Evolutionary conservation across 2,329 filamentous ascomycete species (phyloP).

Genomic region (Fusarium begoniae): DNA sequence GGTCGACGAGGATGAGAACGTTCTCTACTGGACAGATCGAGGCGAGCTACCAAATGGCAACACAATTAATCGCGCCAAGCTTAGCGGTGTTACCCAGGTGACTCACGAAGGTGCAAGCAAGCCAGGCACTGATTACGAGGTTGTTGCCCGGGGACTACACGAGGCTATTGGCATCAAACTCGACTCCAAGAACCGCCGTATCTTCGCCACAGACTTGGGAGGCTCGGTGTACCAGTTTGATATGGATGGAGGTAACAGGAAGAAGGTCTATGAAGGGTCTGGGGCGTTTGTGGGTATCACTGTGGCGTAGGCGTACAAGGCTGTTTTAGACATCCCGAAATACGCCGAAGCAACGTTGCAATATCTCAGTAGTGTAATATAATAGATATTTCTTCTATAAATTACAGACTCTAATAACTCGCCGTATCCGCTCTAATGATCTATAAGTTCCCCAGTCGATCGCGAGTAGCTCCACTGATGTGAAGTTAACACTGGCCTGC

Average conservation of each 20-base stretch:
- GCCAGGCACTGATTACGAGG: neutral
- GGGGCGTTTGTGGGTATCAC: neutral
- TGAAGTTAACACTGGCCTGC: too few relatives aligned
- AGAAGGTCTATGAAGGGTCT: neutral
- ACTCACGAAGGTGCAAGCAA: accelerated
- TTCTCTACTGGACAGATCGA: neutral
- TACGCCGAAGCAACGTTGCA: too few relatives aligned
- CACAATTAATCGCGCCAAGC: neutral
- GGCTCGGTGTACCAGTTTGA: constrained; percentile 6
- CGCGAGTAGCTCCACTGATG: too few relatives aligned
- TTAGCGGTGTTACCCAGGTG: accelerated
- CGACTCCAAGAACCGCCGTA: accelerated
- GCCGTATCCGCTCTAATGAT: too few relatives aligned
- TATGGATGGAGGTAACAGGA: neutral
- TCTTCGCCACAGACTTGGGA: neutral
- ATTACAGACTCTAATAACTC: too few relatives aligned
- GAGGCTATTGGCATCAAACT: neutral
- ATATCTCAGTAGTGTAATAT: too few relatives aligned
- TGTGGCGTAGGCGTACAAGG: too few relatives aligned
- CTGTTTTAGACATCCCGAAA: too few relatives aligned
- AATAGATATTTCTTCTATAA: too few relatives aligned
- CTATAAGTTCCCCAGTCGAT: too few relatives aligned
- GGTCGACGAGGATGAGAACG: neutral
- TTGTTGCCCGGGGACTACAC: neutral
- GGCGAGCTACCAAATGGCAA: neutral